Evolutionary conservation across 345 rosid species (phyloP), one percentile per base, ranked within the genome.

Genomic region (Abelmoschus esculentus): DNA sequence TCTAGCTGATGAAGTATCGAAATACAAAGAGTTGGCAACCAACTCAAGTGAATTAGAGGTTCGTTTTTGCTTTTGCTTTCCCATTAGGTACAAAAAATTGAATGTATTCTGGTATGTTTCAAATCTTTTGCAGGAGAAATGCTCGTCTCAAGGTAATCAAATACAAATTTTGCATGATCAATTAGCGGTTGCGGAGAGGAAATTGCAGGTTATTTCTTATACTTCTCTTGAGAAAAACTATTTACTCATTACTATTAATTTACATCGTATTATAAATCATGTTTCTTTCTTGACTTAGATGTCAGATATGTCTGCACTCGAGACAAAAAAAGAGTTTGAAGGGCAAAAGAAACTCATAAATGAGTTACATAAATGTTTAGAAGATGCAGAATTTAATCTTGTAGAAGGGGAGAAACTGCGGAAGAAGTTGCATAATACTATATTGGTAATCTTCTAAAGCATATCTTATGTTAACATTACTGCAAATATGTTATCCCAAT

Each of bases 341-440:
- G 89, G 26, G 26, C 26, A 22, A 22, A 22, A 22, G 26, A 22
- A 22, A 22, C 26, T 22, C 26, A 22, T 22, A 22, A 22, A 22
- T 22, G 26, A 22, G 26, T 22, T 22, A 67, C 90, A 81, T 72
- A 80, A 66, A 62, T 87, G 81, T 26, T 64, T 95, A 63, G 93
- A 86, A 70, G 96, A 91, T 78, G 92, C 97, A 47, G 99, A 95
- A 73, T 80, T 74, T 75, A 95, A 95, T 80, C 86, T 91, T 53
- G 72, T 88, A 18, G 99, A 91, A 81, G 99, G 99, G 72, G 99
- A 95, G 80, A 91, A 79, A 57, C 82, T 95, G 52, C 89, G 97
- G 7, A 95, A 91, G 80, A 95, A 91, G 81, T 77, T 95, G 73
- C 99, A 95, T 74, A 95, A 95, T 79, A 90, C 96, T 22, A 95